These are phyloP conservation scores for Chrysoporthe puriensis DNA, from an alignment of 2,329 filamentous ascomycete species.

Conservation along the genomic window DNA sequence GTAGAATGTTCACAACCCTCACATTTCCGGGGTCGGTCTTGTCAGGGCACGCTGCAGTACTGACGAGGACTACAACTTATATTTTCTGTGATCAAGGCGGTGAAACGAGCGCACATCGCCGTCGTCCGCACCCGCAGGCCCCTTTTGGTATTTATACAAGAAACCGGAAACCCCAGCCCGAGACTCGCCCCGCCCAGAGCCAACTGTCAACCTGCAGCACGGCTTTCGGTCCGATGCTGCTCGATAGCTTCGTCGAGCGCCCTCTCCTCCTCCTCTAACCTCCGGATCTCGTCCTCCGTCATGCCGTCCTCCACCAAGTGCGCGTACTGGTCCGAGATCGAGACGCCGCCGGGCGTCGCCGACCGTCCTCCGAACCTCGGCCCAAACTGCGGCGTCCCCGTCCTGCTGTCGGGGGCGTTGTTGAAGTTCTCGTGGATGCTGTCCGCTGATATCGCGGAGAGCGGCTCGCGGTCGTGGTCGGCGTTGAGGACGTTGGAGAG, in stretches of 20 bases:
- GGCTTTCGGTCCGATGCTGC: slow-evolving; percentile 39
- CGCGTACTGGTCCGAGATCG: slow-evolving; percentile 46
- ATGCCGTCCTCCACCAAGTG: slow-evolving; percentile 64
- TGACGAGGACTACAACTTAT: background rate
- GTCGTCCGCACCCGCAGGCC: background rate
- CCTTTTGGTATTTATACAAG: background rate
- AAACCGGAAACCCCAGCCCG: background rate
- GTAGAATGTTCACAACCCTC: too few species aligned
- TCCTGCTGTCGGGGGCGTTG: slow-evolving; percentile 1
- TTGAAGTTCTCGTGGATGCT: background rate
- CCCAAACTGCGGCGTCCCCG: slow-evolving; percentile 11
- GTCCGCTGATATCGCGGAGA: slow-evolving; percentile 19
- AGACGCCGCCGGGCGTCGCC: slow-evolving; percentile 38
- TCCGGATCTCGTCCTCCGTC: slow-evolving; percentile 59
- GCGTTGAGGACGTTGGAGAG: slow-evolving; percentile 13
- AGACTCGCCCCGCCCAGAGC: background rate
- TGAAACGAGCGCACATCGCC: background rate
- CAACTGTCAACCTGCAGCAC: background rate
- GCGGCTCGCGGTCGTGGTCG: slow-evolving; percentile 7
- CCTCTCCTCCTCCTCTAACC: slow-evolving; percentile 61
- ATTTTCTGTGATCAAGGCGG: background rate
- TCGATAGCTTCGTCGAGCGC: slow-evolving; percentile 61
- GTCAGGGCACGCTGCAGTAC: background rate
- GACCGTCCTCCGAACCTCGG: slow-evolving; percentile 29
- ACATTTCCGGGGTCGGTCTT: too few species aligned